A percentile compares a stretch with the other conserved stretches of the same genome.
Conservation (phyloP, 2,329 filamentous ascomycete species). For the Xylariales sp. region DNA sequence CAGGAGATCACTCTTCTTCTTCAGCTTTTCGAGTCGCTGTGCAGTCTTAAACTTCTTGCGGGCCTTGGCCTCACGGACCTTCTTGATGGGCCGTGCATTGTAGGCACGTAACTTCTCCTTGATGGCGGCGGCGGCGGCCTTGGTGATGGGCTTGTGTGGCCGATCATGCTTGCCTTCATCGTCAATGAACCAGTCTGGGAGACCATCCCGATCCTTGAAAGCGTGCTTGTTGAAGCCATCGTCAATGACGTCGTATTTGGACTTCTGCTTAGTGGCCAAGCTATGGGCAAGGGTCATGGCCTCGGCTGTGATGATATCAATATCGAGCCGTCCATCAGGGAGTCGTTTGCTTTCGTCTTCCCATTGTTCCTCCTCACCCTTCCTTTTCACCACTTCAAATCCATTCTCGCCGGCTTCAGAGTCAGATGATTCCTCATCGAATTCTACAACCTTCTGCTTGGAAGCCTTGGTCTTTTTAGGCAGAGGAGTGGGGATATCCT, state of each 20-base stretch:
- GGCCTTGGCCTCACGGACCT: slow-evolving; percentile 93
- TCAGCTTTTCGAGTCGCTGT: slow-evolving; percentile 85
- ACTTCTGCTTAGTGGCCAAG: slow-evolving; percentile 81
- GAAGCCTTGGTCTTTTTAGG: slow-evolving; percentile 12
- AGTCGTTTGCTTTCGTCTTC: slow-evolving; percentile 60
- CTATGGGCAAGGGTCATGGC: slow-evolving; percentile 96
- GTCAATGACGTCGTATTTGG: slow-evolving; percentile 74
- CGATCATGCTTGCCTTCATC: slow-evolving; percentile 84
- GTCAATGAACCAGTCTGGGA: slow-evolving; percentile 97
- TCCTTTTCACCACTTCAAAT: slow-evolving; percentile 60
- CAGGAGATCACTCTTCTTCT: slow-evolving; percentile 92
- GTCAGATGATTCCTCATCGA: slow-evolving; percentile 15
- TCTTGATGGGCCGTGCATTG: slow-evolving; percentile 97
- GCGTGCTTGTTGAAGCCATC: slow-evolving; percentile 91
- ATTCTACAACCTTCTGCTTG: slow-evolving; percentile 14
- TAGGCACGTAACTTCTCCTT: slow-evolving; percentile 90
- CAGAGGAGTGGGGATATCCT: slow-evolving; percentile 12
- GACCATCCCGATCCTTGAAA: slow-evolving; percentile 84
- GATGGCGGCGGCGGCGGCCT: slow-evolving; percentile 85
- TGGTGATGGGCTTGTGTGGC: slow-evolving; percentile 82
- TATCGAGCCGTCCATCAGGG: slow-evolving; percentile 67
- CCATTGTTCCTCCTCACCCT: slow-evolving; percentile 52
- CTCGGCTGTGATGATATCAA: slow-evolving; percentile 98
- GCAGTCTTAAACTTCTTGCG: slow-evolving; percentile 96
- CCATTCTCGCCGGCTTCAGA: slow-evolving; percentile 35